Percentiles rank a stretch among this genome's conserved stretches.
Conservation (phyloP, 179 eudicot species). For the Heliamphora pulchella region DNA sequence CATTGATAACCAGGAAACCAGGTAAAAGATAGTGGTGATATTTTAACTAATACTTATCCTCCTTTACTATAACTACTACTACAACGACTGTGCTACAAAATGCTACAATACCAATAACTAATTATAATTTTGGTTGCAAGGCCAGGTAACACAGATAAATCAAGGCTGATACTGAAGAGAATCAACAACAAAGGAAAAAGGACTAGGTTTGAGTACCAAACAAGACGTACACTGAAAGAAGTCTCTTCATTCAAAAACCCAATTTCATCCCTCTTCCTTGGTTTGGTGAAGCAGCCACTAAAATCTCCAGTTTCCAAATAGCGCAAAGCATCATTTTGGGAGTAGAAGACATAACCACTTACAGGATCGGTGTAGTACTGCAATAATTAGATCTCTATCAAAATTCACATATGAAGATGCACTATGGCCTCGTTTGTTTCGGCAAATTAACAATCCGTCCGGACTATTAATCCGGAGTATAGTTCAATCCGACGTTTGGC, state of each 20-base stretch:
- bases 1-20: conserved; percentile 25
- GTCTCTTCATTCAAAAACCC: conserved; percentile 20
- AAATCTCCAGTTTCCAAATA: conserved; percentile 60
- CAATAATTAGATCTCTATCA: conserved; percentile 10
- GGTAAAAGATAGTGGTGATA: too few species aligned
- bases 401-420: not conserved
- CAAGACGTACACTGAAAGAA: conserved; percentile 32
- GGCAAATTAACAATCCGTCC: too few species aligned
- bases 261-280: conserved; percentile 34
- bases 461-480: too few species aligned
- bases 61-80: not conserved
- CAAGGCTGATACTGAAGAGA: not conserved
- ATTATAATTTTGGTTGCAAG: too few species aligned
- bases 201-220: not conserved
- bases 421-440: too few species aligned
- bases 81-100: too few species aligned
- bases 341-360: conserved; percentile 60
- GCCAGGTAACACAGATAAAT: not conserved
- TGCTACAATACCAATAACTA: too few species aligned
- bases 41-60: conserved; percentile 14
- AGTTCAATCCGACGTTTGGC: too few species aligned
- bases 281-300: conserved; percentile 46
- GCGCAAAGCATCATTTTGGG: conserved; percentile 59
- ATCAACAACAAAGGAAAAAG: not conserved
- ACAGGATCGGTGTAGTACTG: conserved; percentile 65